Base-by-base conservation (phyloP, 106 monocot genomes). In the Platanthera zijinensis region DNA sequence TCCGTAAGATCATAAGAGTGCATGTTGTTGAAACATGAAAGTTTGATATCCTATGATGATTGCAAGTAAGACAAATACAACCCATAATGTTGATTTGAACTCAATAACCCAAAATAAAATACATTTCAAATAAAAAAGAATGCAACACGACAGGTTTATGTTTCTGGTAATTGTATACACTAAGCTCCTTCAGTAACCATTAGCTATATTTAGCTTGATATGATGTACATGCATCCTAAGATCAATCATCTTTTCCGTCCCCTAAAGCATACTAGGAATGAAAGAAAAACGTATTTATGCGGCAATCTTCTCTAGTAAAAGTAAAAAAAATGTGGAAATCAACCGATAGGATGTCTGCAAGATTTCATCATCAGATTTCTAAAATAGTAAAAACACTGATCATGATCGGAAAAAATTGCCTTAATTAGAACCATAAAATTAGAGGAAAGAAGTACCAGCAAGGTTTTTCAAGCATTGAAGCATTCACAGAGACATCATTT, bases 391-490 rank as follows among this genome's bases (percentile, higher is more conserved):
- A 61, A n/a, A 61, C 6, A n/a, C 18, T 59, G 59, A 19, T 18
- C 59, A 18, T 61, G 59, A 61, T 19, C 21, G 18, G 59, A 61
- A 61, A 61, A 21, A 59, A 59, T 1, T 18, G 59, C 19, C 6
- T 7, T 19, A 19, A 61, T 61, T 61, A 21, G 18, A 18, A 59
- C 59, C 19, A 21, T 21, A 59, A 21, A 59, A 18, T 21, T 18
- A 59, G n/a, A 32, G 3, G 30, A 67, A 39, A 66, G 12, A 67
- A 19, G 59, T 74, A 94, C 94, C 87, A 89, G 69, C 76, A 59
- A 47, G 94, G 94, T 82, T 87, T 91, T 72, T 82, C 91, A 70
- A 80, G 80, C 15, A 91, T 51, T 11, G 84, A 28, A 74, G 87
- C 78, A 52, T 84, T 50, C 19, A 10, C 64, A 49, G 83, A 80